Evolutionary conservation across 352 stramenopile genomes (phyloP).

Genomic region (Globisporangium alternatum): DNA sequence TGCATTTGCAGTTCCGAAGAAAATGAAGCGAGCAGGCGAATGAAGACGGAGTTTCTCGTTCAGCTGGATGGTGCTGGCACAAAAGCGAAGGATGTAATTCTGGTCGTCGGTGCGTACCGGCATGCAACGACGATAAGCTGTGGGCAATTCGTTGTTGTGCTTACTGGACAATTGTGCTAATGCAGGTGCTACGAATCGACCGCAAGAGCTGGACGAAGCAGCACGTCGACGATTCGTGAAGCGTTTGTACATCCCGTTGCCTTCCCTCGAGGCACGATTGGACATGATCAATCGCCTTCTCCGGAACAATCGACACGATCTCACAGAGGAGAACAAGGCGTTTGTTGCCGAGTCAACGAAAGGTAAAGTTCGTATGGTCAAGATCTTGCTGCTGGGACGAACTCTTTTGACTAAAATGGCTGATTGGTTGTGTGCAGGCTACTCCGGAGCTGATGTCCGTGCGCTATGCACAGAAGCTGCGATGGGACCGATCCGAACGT

Average conservation of each 20-base stretch:
- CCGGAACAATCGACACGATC: conserved; percentile 89
- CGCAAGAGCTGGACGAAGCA: conserved; percentile 98
- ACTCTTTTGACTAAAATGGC: background rate
- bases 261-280: conserved; percentile 81
- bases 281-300: conserved; percentile 91
- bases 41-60: conserved; percentile 99
- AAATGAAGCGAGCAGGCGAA: conserved; percentile 95
- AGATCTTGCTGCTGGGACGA: background rate
- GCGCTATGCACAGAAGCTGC: conserved; percentile 97
- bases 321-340: conserved; percentile 86
- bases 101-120: conserved; percentile 65
- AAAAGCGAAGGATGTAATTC: conserved; percentile 88
- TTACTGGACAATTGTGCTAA: background rate
- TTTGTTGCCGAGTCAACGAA: conserved; percentile 86
- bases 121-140: background rate
- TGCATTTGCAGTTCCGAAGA: conserved; percentile 83
- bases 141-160: background rate
- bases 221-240: conserved; percentile 96
- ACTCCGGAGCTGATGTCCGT: conserved; percentile 97
- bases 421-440: conserved; percentile 56
- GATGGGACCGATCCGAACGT: conserved; percentile 94
- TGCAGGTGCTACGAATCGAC: conserved; percentile 94
- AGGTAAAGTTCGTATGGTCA: conserved; percentile 29
- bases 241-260: conserved; percentile 96
- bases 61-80: conserved; percentile 96